Base-by-base conservation (phyloP, 2,329 filamentous ascomycete genomes). In the Diaporthe sp. region DNA sequence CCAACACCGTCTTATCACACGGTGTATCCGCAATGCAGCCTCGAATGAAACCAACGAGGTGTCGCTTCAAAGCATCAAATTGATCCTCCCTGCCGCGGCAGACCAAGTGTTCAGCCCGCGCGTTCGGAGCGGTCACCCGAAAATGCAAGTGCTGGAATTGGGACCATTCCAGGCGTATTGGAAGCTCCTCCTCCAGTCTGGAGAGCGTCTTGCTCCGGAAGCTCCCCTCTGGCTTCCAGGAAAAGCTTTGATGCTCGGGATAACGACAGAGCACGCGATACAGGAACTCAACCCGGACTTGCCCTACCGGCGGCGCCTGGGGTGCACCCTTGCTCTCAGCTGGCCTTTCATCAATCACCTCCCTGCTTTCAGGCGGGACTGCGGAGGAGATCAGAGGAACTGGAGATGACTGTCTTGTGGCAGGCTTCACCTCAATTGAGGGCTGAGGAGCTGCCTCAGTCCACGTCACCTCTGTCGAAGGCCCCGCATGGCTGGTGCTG, bases 141-240 rank as follows among this genome's bases (percentile, higher is more conserved):
- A 63, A 63, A 31, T 44, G 60, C 37, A 63, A 7, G 15, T 47
- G 44, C 39, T 47, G 60, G 60, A 63, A 63, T 31, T 63, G 60
- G 2, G 39, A 63, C 39, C 39, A 63, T 2, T 47, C 39, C 22
- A 63, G n/a, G 15, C 31, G 60, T 1, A 47, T 31, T 7, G 60
- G 17, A 22, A 63, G 60, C 60, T 63, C 60, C 37, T 47, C 39
- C 25, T 63, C 60, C 9, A 63, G 17, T 2, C 17, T 44, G 15
- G 60, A 10, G 3, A 63, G 39, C 4, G 60, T 63, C 39, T 44
- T 63, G 39, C 44, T 47, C n/a, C 60, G 60, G n/a, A 63, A 47
- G 39, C 60, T 47, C 3, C 60, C 60, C n/a, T 63, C 60, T 17
- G 60, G 60, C 39, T 63, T 63, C 60, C 60, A 63, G 4, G 2